Percentiles rank a stretch among this genome's conserved stretches.
These are phyloP conservation scores for Lasiodiplodia hormozganensis DNA, from an alignment of 2,329 filamentous ascomycete genomes.

Conservation along the genomic window DNA sequence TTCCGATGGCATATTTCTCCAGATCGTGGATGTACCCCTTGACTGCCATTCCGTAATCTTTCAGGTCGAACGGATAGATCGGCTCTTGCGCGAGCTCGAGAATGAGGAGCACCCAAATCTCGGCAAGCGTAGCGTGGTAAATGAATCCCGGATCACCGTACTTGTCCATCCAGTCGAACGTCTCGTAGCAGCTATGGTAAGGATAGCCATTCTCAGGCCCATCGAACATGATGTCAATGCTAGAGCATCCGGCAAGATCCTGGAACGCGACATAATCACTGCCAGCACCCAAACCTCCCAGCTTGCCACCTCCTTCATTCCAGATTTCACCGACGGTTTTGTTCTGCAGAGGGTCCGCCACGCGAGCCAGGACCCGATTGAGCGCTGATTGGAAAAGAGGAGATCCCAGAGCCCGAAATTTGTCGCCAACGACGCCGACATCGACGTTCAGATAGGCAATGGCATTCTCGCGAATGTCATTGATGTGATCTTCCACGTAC, in stretches of 20 bases:
- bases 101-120: slow-evolving; percentile 82
- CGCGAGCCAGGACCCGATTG: slow-evolving; percentile 74
- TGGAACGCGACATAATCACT: slow-evolving; percentile 93
- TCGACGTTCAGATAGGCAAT: slow-evolving; percentile 94
- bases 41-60: slow-evolving; percentile 72
- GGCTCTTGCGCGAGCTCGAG: slow-evolving; percentile 84
- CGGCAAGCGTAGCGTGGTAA: slow-evolving; percentile 79
- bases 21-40: slow-evolving; percentile 71
- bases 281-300: slow-evolving; percentile 74
- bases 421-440: slow-evolving; percentile 75
- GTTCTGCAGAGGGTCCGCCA: slow-evolving; percentile 75
- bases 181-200: slow-evolving; percentile 87
- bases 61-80: slow-evolving; percentile 81
- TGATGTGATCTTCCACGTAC: slow-evolving; percentile 85
- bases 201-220: slow-evolving; percentile 67
- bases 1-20: slow-evolving; percentile 67
- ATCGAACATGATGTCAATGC: slow-evolving; percentile 81
- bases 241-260: slow-evolving; percentile 86
- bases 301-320: slow-evolving; percentile 64
- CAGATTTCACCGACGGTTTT: slow-evolving; percentile 77
- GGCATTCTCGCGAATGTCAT: slow-evolving; percentile 73
- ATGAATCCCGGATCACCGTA: slow-evolving; percentile 82
- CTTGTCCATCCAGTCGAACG: slow-evolving; percentile 81
- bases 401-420: slow-evolving; percentile 80
- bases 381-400: slow-evolving; percentile 79